Percentiles rank a stretch among this genome's conserved stretches.
Evolutionary conservation across 176 grass and related monocot genomes (phyloP).

Genomic region (Hordeum marinum): DNA sequence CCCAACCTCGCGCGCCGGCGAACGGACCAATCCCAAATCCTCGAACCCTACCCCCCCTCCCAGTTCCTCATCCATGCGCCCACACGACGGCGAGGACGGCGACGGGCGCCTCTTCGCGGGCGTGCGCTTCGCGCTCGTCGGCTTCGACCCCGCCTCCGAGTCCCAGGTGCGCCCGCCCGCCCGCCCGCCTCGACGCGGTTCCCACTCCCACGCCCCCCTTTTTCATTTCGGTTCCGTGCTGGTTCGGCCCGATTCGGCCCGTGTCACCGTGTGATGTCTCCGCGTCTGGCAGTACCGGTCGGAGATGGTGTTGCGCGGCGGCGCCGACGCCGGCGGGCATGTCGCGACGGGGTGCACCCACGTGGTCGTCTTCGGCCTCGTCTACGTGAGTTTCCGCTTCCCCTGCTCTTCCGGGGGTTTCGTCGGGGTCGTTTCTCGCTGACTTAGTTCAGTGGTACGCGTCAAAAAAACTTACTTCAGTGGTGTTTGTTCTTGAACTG

Average conservation of each 20-base stretch:
- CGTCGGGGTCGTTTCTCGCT: neutral
- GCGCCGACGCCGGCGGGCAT: conserved; percentile 31
- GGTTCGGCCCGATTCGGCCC: neutral
- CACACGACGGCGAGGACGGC: neutral
- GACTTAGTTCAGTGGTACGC: neutral
- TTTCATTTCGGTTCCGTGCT: neutral
- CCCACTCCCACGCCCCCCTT: neutral
- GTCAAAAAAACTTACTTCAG: neutral
- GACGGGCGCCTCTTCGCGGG: conserved; percentile 43
- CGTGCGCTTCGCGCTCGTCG: conserved; percentile 74
- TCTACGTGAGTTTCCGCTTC: conserved; percentile 44
- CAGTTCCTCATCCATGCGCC: neutral
- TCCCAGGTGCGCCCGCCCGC: conserved; percentile 39
- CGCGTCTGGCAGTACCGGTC: conserved; percentile 39
- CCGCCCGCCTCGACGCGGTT: neutral
- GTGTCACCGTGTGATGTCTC: neutral
- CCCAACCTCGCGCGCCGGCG: neutral
- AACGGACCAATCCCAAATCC: neutral
- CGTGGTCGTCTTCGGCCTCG: conserved; percentile 45
- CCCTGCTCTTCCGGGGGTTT: neutral
- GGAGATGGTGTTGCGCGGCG: conserved; percentile 59
- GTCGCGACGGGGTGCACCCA: conserved; percentile 55
- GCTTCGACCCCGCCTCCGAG: conserved; percentile 70
- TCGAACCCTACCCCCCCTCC: neutral
- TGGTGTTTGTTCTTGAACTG: neutral